Percentiles rank a stretch among this genome's conserved stretches.
phyloP scores from a whole-genome alignment of 192 early-diverging fungal genomes.

The Entomortierella chlamydospora region DNA sequence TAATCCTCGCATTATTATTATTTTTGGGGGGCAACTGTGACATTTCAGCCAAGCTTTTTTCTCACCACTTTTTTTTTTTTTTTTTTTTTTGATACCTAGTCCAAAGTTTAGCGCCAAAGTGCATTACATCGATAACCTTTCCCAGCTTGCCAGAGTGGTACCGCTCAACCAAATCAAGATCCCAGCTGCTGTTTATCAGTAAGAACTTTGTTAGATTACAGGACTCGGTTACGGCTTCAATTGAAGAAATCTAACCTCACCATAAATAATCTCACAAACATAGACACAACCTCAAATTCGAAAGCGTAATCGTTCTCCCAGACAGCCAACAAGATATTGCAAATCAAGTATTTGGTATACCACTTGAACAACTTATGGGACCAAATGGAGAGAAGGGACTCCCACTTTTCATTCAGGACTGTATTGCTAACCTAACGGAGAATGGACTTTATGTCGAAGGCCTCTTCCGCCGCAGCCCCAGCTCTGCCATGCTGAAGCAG shows the following conservation, averaged over 20 bases:
- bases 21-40: no score
- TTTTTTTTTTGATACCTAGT: constrained; percentile 52
- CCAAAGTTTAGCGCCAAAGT: constrained; percentile 93
- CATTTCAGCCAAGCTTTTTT: constrained; percentile 7
- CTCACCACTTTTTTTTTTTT: not conserved
- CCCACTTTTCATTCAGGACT: constrained; percentile 79
- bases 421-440: constrained; percentile 71
- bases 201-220: constrained; percentile 29
- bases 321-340: constrained; percentile 40
- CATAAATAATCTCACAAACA: not conserved
- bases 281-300: constrained; percentile 59
- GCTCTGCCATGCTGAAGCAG: constrained; percentile 71
- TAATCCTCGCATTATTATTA: constrained; percentile 20
- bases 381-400: constrained; percentile 77
- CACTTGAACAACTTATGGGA: constrained; percentile 82
- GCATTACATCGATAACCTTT: constrained; percentile 79
- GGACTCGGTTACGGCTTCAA: no score
- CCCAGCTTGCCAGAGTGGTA: constrained; percentile 72
- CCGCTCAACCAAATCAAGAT: constrained; percentile 82
- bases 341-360: constrained; percentile 77
- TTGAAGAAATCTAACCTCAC: not conserved
- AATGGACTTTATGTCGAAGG: constrained; percentile 83
- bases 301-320: constrained; percentile 57
- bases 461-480: constrained; percentile 88
- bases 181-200: constrained; percentile 74